phyloP scores from a whole-genome alignment of 805 yeast genomes.

The Yamadazyma scolyti region DNA sequence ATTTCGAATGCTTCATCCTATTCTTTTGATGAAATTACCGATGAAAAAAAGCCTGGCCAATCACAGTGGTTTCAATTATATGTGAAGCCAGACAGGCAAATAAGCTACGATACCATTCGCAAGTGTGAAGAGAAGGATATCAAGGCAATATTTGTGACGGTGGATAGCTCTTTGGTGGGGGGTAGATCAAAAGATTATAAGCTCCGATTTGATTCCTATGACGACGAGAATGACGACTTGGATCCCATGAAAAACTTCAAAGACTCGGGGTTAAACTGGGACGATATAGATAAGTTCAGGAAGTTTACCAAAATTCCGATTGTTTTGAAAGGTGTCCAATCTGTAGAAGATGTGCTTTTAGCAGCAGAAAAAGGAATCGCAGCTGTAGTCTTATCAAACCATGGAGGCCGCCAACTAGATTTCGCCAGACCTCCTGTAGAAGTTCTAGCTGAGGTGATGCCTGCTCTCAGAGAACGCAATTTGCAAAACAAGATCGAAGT shows the following conservation, averaged over 20 bases:
- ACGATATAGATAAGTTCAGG: constrained; percentile 50
- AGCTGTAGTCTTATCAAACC: constrained; percentile 83
- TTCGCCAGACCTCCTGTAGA: constrained; percentile 76
- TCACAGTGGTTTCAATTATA: constrained; percentile 51
- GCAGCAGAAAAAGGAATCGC: constrained; percentile 71
- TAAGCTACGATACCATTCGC: constrained; percentile 25
- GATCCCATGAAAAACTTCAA: constrained; percentile 9
- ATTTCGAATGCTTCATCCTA: constrained; percentile 42
- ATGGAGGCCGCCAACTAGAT: constrained; percentile 88
- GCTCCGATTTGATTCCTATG: constrained; percentile 24
- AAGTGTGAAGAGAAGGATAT: constrained; percentile 38
- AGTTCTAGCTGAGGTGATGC: constrained; percentile 67
- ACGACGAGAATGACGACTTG: constrained; percentile 14
- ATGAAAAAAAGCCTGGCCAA: constrained; percentile 15
- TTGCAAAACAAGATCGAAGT: constrained; percentile 48
- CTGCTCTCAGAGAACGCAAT: constrained; percentile 42
- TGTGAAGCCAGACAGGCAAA: constrained; percentile 36
- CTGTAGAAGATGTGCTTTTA: constrained; percentile 70
- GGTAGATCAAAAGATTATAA: constrained; percentile 49
- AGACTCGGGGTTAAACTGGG: constrained; percentile 13
- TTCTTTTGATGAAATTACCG: constrained; percentile 38
- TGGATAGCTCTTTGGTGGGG: constrained; percentile 54
- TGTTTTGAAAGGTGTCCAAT: constrained; percentile 74
- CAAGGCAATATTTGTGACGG: constrained; percentile 50
- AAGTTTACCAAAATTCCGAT: constrained; percentile 58